phyloP scores from a whole-genome alignment of 1,139 yeast genomes.

The Scheffersomyces lignicola region DNA sequence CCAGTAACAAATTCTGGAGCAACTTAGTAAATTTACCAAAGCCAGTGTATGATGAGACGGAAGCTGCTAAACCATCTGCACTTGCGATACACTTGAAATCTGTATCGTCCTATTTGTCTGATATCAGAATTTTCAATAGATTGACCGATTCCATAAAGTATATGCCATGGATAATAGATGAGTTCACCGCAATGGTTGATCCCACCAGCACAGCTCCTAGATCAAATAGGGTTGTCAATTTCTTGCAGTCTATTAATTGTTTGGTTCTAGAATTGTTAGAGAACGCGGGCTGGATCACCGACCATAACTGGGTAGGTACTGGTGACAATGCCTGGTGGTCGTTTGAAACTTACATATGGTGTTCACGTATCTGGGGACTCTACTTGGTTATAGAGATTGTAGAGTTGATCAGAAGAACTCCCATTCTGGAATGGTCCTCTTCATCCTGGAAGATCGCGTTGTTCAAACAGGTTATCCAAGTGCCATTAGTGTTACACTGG shows the following conservation, averaged over 20 bases:
- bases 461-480: conserved; percentile 44
- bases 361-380: conserved; percentile 59
- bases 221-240: conserved; percentile 36
- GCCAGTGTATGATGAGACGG: conserved; percentile 8
- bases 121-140: conserved; percentile 54
- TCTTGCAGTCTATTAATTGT: conserved; percentile 44
- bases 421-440: conserved; percentile 35
- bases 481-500: conserved; percentile 63
- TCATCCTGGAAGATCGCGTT: conserved; percentile 34
- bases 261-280: conserved; percentile 51
- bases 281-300: conserved; percentile 59
- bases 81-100: conserved; percentile 41
- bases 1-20: conserved; percentile 12
- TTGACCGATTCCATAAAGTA: conserved; percentile 53
- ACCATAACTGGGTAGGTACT: conserved; percentile 55
- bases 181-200: conserved; percentile 29
- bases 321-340: conserved; percentile 45
- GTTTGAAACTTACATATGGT: conserved; percentile 47
- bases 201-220: conserved; percentile 27
- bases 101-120: conserved; percentile 50
- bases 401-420: conserved; percentile 44
- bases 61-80: conserved; percentile 16
- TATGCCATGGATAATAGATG: conserved; percentile 50
- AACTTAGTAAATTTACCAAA: conserved; percentile 5
- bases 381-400: conserved; percentile 49